Percentiles rank a stretch among this genome's conserved stretches.
Evolutionary conservation across 192 early-diverging fungal species (phyloP).

Genomic region (Backusella mclennaniae): DNA sequence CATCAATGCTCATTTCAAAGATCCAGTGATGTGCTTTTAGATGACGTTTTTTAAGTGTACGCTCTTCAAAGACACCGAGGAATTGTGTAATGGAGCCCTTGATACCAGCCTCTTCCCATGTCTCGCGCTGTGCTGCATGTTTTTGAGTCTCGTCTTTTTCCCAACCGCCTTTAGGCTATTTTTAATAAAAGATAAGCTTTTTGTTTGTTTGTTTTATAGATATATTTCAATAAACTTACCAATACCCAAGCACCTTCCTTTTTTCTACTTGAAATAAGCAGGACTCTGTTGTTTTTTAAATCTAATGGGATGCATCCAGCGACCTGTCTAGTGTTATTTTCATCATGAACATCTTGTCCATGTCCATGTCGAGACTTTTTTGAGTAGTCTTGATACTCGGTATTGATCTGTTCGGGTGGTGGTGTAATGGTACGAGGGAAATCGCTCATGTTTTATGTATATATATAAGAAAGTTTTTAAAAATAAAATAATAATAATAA

Average conservation of each 20-base stretch:
- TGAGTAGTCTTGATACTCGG: constrained; percentile 24
- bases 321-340: constrained; percentile 26
- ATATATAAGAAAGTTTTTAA: not conserved
- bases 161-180: constrained; percentile 63
- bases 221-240: constrained; percentile 21
- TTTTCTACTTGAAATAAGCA: constrained; percentile 50
- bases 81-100: constrained; percentile 46
- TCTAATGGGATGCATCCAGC: constrained; percentile 59
- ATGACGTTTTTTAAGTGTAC: constrained; percentile 37
- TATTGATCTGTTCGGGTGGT: constrained; percentile 2
- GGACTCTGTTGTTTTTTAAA: constrained; percentile 35
- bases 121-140: constrained; percentile 55
- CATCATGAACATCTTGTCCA: constrained; percentile 22
- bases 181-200: not conserved
- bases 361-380: constrained; percentile 26
- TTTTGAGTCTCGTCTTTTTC: constrained; percentile 58
- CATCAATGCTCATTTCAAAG: constrained; percentile 58
- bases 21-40: constrained; percentile 44
- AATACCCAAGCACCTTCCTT: constrained; percentile 52
- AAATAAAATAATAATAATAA: not conserved
- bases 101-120: constrained; percentile 63
- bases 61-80: constrained; percentile 50
- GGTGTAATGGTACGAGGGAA: constrained; percentile 9
- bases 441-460: not conserved
- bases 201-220: not conserved